Percentiles rank a stretch among this genome's conserved stretches.
Conservation (phyloP, 495 filamentous ascomycete genomes). For the Penicillium flavigenum region DNA sequence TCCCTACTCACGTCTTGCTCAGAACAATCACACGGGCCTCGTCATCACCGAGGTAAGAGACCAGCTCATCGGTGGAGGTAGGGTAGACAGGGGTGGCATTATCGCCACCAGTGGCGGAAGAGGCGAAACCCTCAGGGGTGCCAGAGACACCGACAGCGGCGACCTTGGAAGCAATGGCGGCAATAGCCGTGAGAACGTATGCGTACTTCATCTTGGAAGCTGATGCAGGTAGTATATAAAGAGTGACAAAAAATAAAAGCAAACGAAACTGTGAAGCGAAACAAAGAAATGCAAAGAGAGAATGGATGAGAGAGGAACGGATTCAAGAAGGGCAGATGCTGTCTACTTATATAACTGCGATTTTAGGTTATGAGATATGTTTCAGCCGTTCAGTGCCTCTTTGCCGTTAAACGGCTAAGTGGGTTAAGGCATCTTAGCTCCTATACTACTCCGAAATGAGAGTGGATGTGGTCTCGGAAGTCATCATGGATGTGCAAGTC, state of each 20-base stretch:
- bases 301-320: neutral
- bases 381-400: neutral
- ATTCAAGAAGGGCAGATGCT: neutral
- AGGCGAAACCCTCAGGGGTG: conserved; percentile 41
- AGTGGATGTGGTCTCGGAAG: neutral
- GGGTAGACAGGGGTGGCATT: conserved; percentile 39
- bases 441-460: conserved; percentile 1
- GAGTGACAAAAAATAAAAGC: neutral
- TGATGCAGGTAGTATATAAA: neutral
- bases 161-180: conserved; percentile 7
- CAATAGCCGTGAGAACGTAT: conserved; percentile 5
- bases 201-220: conserved; percentile 6
- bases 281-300: neutral
- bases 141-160: conserved; percentile 27
- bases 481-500: no score
- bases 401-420: no score
- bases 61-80: conserved; percentile 38
- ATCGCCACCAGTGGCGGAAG: conserved; percentile 45
- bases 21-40: conserved; percentile 41
- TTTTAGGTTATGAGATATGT: neutral
- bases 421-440: neutral
- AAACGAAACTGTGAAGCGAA: neutral
- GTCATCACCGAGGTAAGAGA: conserved; percentile 41
- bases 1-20: conserved; percentile 25
- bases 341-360: neutral